These are phyloP conservation scores for Globisporangium splendens DNA, from an alignment of 352 stramenopile genomes.

Conservation along the genomic window DNA sequence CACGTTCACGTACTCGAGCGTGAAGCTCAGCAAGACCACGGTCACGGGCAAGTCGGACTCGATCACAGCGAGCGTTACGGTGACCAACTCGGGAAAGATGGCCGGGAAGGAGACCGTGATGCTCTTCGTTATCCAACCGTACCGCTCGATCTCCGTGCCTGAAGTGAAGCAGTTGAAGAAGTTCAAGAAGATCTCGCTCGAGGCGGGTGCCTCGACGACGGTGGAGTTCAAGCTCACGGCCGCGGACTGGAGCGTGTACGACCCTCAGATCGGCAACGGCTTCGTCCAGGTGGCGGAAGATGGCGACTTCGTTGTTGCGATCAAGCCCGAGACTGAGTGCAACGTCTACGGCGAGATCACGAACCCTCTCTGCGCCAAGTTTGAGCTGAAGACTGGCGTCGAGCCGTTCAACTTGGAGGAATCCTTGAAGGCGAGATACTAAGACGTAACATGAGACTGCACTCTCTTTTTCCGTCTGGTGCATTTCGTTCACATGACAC, in stretches of 20 bases:
- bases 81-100: conserved; percentile 24
- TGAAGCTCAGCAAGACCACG: no score
- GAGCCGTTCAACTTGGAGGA: conserved; percentile 9
- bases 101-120: conserved; percentile 29
- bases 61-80: conserved; percentile 11
- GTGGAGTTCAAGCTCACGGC: conserved; percentile 36
- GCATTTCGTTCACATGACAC: no score
- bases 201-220: conserved; percentile 6
- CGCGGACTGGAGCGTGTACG: conserved; percentile 40
- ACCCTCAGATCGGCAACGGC: conserved; percentile 47
- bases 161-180: conserved; percentile 51
- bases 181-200: conserved; percentile 37
- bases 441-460: no score
- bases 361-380: conserved; percentile 35
- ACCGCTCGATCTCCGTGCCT: conserved; percentile 28
- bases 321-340: conserved; percentile 59
- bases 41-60: no score
- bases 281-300: conserved; percentile 43
- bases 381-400: conserved; percentile 20
- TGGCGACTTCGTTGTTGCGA: conserved; percentile 47
- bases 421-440: neutral
- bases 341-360: conserved; percentile 27
- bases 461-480: no score
- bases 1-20: no score
- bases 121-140: conserved; percentile 23